Conservation (phyloP, 1,139 yeast genomes). For the Zygosaccharomyces pseudobailii region DNA sequence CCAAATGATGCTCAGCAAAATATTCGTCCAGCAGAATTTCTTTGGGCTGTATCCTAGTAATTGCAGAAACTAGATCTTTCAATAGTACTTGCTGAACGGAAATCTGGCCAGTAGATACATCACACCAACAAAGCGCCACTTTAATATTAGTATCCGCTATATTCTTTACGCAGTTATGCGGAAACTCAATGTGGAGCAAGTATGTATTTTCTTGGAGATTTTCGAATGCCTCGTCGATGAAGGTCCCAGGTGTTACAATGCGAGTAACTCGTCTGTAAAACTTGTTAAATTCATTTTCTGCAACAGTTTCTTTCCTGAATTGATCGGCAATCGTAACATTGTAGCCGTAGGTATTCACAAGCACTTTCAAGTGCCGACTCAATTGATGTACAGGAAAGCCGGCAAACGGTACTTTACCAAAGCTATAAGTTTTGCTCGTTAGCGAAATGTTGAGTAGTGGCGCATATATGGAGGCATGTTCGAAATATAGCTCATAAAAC, state of each 20-base stretch:
- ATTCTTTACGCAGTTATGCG: conserved; percentile 42
- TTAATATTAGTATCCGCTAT: conserved; percentile 45
- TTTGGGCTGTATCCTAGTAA: conserved; percentile 36
- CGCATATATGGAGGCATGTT: conserved; percentile 75
- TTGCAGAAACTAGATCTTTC: conserved; percentile 34
- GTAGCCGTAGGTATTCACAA: conserved; percentile 63
- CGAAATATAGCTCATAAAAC: conserved; percentile 84
- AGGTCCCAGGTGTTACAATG: conserved; percentile 87
- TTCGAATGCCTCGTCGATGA: conserved; percentile 79
- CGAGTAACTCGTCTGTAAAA: conserved; percentile 70
- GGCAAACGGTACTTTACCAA: conserved; percentile 68
- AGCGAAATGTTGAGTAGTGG: conserved; percentile 62
- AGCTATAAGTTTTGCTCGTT: conserved; percentile 45
- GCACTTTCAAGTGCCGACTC: conserved; percentile 64
- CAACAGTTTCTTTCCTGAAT: conserved; percentile 29
- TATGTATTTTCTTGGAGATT: conserved; percentile 69
- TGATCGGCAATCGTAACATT: conserved; percentile 85
- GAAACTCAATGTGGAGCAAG: conserved; percentile 59
- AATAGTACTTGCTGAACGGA: conserved; percentile 44
- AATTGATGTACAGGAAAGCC: conserved; percentile 80
- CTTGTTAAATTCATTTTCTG: conserved; percentile 35
- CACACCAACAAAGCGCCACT: conserved; percentile 85
- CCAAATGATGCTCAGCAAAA: conserved; percentile 32
- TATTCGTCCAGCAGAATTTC: conserved; percentile 37
- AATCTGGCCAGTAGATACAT: conserved; percentile 77